Base-by-base conservation (phyloP, 192 early-diverging fungal genomes). In the Umbelopsis ramanniana region DNA sequence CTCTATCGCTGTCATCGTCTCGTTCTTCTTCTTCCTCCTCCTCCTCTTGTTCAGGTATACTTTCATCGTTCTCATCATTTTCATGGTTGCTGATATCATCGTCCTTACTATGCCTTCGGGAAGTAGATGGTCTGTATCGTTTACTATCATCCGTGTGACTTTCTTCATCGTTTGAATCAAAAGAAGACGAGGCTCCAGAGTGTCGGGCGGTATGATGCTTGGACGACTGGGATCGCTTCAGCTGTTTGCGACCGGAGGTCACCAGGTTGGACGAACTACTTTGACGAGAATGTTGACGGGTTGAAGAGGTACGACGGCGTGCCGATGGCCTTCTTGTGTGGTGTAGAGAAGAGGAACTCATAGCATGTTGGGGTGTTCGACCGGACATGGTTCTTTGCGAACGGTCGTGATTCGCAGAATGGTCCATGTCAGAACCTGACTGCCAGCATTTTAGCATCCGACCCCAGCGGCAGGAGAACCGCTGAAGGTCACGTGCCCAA, bases 1-100 rank as follows among this genome's bases (percentile, higher is more conserved):
- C 83, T 43, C 76, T 47, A 53, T 88, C 86, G 15, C 73, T 74
- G 1, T 60, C 83, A 2, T 79, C 83, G 12, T 81, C 83, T 9
- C 77, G 75, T 19, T 74, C 63, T 12, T 72, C 78, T 14, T 73
- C 69, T 37, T 29, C 29, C 3, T 29, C 29, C 3, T 29, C 29
- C 29, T 29, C 29, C 3, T 57, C 66, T 12, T 46, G 11, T 11
- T 53, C 55, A 14, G 74, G 26, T 48, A 66, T 29, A 12, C 73
- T 69, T 17, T 79, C 78, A 33, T 46, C 73, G 21, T 74, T 70
- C 0, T 71, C 76, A 29, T 68, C 67, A 21, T 77, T 24, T 10
- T 48, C 22, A 53, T 68, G 54, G 53, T 76, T 71, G 21, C 14
- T n/a, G n/a, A 11, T 48, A n/a, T 77, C 74, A 22, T 67, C 72